Percentiles rank a stretch among this genome's conserved stretches.
Evolutionary conservation across 768 basidiomycete genomes (phyloP).

Genomic region (Suillus subaureus): DNA sequence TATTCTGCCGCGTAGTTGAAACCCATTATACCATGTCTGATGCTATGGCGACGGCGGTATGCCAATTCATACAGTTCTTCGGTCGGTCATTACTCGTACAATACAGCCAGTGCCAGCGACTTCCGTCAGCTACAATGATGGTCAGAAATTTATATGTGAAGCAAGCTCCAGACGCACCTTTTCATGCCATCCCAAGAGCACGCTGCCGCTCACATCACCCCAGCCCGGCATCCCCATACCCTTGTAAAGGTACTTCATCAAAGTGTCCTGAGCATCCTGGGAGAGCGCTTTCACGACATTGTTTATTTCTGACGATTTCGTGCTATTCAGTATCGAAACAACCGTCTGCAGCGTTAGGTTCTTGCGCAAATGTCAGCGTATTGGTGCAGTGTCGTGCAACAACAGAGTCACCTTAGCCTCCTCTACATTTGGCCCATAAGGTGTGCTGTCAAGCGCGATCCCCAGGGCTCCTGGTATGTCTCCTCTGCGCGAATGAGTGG

Average conservation of each 20-base stretch:
- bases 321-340: slow-evolving; percentile 90
- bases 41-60: background rate
- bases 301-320: slow-evolving; percentile 86
- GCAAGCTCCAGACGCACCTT: slow-evolving; percentile 59
- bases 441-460: slow-evolving; percentile 72
- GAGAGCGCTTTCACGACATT: slow-evolving; percentile 71
- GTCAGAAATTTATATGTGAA: slow-evolving; percentile 9
- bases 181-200: slow-evolving; percentile 87
- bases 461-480: slow-evolving; percentile 76
- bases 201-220: slow-evolving; percentile 66
- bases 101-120: slow-evolving; percentile 94
- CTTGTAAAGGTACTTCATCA: slow-evolving; percentile 98
- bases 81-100: slow-evolving; percentile 81
- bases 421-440: slow-evolving; percentile 86
- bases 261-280: slow-evolving; percentile 76
- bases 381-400: background rate
- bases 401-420: slow-evolving; percentile 80
- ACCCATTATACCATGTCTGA: background rate
- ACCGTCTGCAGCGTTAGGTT: slow-evolving; percentile 77
- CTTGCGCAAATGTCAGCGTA: slow-evolving; percentile 40
- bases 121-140: slow-evolving; percentile 73
- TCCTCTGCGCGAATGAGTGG: slow-evolving; percentile 48
- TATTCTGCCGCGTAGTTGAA: background rate
- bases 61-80: slow-evolving; percentile 49
- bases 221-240: slow-evolving; percentile 76